Evolutionary conservation across 805 yeast species (phyloP), one percentile per base, ranked within the genome.

Genomic region (Lachancea nothofagi): DNA sequence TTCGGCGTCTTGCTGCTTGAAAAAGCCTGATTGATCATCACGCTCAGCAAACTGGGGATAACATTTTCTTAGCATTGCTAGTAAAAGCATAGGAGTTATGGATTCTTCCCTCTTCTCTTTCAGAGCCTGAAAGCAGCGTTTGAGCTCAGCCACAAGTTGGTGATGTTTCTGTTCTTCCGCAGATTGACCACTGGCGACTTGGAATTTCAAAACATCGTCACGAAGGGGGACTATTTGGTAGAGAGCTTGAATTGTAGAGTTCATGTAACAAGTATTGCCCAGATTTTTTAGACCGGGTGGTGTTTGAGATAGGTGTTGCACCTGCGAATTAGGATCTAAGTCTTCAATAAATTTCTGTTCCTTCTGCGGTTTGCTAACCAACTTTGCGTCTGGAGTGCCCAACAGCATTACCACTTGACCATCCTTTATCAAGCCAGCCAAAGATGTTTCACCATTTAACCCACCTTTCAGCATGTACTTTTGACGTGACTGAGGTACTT

Each of bases 1-100:
- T 66, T 93, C 99, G 0, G 98, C 98, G 67, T 93, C 99, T 65
- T 93, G 99, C 66, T 93, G 98, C 62, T 86, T 88, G 57, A 74
- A 83, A 41, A 72, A 65, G 1, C 97, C 97, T 30, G 68, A 64
- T 36, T 69, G 67, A 21, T 67, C 65, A 45, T 77, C 82, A 44
- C 78, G 75, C 59, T 90, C 97, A 30, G 83, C 84, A 63, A 93
- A 93, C 64, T 93, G 97, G 2, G 97, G 97, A 57, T 77, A 83
- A 13, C 69, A 65, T 34, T 70, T 66, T 59, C 96, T 78, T 49
- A 85, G 67, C 22, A 76, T 66, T 26, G 77, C 69, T 45, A 93
- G 66, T 43, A 90, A 75, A 29, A 77, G 67, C 31, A 77, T 61
- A 14, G 97, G 97, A 40, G 77, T 74, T 36, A 83, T 74, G n/a